Conservation (phyloP, 176 grass and related monocot genomes). For the Secale cereale region DNA sequence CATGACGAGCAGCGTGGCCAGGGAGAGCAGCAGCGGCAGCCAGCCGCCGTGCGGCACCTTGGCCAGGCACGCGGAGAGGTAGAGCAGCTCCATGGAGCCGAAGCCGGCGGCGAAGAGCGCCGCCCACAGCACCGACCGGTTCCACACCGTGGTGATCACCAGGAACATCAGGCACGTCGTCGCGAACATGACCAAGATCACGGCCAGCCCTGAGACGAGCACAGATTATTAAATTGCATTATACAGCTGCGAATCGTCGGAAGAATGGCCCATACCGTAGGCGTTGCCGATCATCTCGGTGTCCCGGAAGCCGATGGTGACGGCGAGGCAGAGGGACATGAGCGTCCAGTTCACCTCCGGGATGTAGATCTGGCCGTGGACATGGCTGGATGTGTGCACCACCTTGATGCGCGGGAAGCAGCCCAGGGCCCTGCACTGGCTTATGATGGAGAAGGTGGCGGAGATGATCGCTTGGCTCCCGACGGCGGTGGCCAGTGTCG, state of each 20-base stretch:
- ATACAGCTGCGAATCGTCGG: too few relatives aligned
- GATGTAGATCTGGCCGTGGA: conserved; percentile 91
- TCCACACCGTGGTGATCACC: conserved; percentile 78
- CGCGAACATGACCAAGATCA: conserved; percentile 75
- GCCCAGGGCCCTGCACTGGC: conserved; percentile 80
- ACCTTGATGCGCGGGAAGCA: conserved; percentile 87
- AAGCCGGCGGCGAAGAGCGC: conserved; percentile 59
- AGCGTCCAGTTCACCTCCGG: conserved; percentile 88
- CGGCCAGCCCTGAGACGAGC: conserved; percentile 54
- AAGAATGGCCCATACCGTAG: too few relatives aligned
- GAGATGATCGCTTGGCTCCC: conserved; percentile 94
- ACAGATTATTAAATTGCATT: too few relatives aligned
- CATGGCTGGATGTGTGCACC: conserved; percentile 73
- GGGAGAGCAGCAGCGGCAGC: conserved; percentile 68
- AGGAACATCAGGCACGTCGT: conserved; percentile 95
- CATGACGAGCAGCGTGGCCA: conserved; percentile 52
- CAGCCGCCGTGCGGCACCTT: conserved; percentile 79
- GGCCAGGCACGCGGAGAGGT: conserved; percentile 63
- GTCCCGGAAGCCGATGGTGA: conserved; percentile 72
- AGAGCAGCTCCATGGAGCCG: conserved; percentile 69
- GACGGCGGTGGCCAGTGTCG: conserved; percentile 76
- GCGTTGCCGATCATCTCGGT: conserved; percentile 85
- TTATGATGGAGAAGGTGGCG: conserved; percentile 82
- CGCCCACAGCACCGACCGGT: conserved; percentile 31
- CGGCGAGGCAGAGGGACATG: conserved; percentile 63